Base-by-base conservation (phyloP, 2,329 filamentous ascomycete species). In the Incumbomyces delicatus region DNA sequence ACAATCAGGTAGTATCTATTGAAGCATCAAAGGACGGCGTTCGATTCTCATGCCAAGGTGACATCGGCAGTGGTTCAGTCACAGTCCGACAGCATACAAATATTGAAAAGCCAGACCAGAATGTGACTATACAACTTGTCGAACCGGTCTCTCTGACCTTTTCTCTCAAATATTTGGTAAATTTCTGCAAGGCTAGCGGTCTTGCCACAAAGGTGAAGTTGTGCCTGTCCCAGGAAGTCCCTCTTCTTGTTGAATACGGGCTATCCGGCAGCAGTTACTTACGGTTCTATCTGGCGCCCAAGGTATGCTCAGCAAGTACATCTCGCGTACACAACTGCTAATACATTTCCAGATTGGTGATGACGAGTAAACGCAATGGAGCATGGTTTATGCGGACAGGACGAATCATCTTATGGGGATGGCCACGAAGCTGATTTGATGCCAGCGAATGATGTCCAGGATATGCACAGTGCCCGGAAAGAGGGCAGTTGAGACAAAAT, bases 81-180 rank as follows among this genome's bases (percentile, higher is more conserved):
- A 94, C 88, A 31, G 81, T 98, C 46, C 85, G 92, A 66, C 84
- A 83, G 66, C 85, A 92, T 72, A 85, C 78, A 61, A 86, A 88
- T 63, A 77, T 95, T 55, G 90, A 96, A 34, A 94, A 96, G 74
- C 83, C 87, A 40, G 79, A 85, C 8, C 74, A 83, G 63, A 86
- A 89, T 62, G 85, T 96, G 59, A 78, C 87, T 55, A 95, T 98
- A 66, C 81, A 88, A 63, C 80, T 98, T 52, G 84, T 80, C 33
- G 94, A 98, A 73, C 87, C 92, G 43, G 92, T 98, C 51, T 77
- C 86, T 31, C 78, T 98, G 53, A 96, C 90, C 41, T 98, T 98
- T 74, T 96, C 92, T 30, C 84, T 98, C 61, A 98, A 98, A 74
- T 98, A 98, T 72, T 83, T 98, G 2, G 87, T 94, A 76, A 96